Percentiles rank a stretch among this genome's conserved stretches.
Conservation (phyloP, 2,329 filamentous ascomycete species). For the Graphiopsis chlorocephala region DNA sequence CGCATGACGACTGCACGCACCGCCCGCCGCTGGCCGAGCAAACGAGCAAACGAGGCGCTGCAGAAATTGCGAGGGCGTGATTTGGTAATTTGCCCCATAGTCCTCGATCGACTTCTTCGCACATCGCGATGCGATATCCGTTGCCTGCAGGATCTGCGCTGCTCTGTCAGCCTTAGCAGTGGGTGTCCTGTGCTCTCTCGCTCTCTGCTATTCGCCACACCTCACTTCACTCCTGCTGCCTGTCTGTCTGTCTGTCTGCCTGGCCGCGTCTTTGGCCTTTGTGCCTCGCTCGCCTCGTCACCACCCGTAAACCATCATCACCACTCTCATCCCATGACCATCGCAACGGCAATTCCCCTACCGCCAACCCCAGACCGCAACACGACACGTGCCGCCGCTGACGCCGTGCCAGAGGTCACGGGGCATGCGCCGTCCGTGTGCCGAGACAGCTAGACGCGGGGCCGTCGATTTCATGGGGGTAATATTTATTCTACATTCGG, state of each 20-base stretch:
- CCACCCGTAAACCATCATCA: background rate
- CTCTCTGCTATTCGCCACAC: background rate
- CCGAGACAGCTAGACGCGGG: constrained; percentile 3
- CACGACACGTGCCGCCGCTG: constrained; percentile 7
- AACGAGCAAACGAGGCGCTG: background rate
- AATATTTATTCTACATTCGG: background rate
- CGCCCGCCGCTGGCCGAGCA: constrained; percentile 8
- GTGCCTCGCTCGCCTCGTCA: too few species aligned
- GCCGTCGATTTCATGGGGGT: constrained; percentile 16
- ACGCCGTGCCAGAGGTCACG: background rate
- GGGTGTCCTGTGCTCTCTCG: background rate
- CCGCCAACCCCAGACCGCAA: constrained; percentile 6
- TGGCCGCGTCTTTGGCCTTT: background rate
- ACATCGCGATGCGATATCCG: background rate
- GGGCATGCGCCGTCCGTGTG: background rate
- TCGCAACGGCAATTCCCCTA: background rate
- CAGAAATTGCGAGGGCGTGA: background rate
- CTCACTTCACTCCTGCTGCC: background rate
- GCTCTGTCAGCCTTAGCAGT: background rate
- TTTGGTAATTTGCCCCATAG: background rate
- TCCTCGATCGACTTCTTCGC: background rate
- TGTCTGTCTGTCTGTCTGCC: background rate
- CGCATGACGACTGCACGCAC: constrained; percentile 5
- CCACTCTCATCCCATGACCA: background rate
- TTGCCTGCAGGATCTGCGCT: background rate